A percentile compares a stretch with the other conserved stretches of the same genome.
These are phyloP conservation scores for Xerocomellus amylosporus DNA, from an alignment of 768 basidiomycete species.

Conservation along the genomic window DNA sequence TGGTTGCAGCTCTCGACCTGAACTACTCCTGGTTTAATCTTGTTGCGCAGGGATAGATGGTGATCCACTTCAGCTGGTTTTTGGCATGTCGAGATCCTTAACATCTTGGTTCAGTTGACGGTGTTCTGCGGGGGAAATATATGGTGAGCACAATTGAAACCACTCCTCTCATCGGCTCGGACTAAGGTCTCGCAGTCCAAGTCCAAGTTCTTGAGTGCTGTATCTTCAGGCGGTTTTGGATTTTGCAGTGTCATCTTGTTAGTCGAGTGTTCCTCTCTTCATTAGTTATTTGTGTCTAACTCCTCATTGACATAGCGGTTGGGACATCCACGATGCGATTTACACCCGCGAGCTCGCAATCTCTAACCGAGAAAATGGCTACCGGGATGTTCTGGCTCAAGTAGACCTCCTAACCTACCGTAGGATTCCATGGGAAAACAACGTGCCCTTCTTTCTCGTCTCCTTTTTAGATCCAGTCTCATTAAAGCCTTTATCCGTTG, in stretches of 20 bases:
- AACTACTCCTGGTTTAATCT: background rate
- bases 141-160: conserved; percentile 50
- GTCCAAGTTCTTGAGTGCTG: conserved; percentile 84
- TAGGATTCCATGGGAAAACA: conserved; percentile 86
- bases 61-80: conserved; percentile 30
- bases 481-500: conserved; percentile 68
- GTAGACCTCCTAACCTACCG: conserved; percentile 89
- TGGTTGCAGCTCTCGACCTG: conserved; percentile 22
- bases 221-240: conserved; percentile 78
- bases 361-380: conserved; percentile 90
- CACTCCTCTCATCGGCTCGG: background rate
- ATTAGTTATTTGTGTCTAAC: background rate
- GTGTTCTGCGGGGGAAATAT: conserved; percentile 91
- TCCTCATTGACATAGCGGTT: conserved; percentile 49
- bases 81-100: conserved; percentile 5
- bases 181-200: conserved; percentile 59
- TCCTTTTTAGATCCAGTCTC: conserved; percentile 90
- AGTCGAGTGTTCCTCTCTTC: conserved; percentile 26
- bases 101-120: conserved; percentile 63
- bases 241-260: conserved; percentile 94
- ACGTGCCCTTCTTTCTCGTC: conserved; percentile 91
- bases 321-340: conserved; percentile 89
- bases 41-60: conserved; percentile 59
- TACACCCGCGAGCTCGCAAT: conserved; percentile 86
- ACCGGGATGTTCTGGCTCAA: conserved; percentile 79